Base-by-base conservation (phyloP, 345 rosid genomes). In the Aquilaria sinensis region DNA sequence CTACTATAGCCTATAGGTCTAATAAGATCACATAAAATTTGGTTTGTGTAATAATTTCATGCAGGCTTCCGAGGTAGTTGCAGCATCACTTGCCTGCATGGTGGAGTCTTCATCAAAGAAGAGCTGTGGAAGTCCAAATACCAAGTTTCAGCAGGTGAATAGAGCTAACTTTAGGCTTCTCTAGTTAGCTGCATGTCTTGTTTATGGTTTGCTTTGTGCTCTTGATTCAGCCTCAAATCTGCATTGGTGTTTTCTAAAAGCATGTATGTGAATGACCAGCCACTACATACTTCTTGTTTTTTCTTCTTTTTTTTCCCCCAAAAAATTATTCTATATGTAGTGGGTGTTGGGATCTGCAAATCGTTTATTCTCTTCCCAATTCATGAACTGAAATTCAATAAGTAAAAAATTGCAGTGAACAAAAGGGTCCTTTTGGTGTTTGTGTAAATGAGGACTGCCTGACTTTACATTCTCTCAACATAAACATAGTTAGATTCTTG, bases 11-110 rank as follows among this genome's bases (percentile, higher is more conserved):
- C 50, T n/a, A 41, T 67, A n/a, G 37, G n/a, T 64, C 63, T 30
- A 4, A 6, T 31, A 31, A 16, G 37, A 53, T 73, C 29, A 34
- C 55, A 31, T 50, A n/a, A 3, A 9, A 23, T 12, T 2, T 47
- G 13, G 37, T 56, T 62, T 12, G 14, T 63, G 43, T 55, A 15
- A 29, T 51, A 31, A 47, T 63, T 60, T 63, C 52, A 16, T 57
- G 46, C 74, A 80, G 86, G 79, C 84, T 61, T 77, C 70, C 63
- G 43, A 66, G 62, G 77, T 74, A 31, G 80, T 84, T 62, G 78
- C 69, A 65, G 41, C 73, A 60, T 75, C 89, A 43, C 71, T 84
- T 58, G 68, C 74, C 31, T 68, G 69, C 78, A 33, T 83, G 47
- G 66, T 67, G 33, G 71, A 68, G 67, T 57, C 70, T 34, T 48